A percentile compares a stretch with the other conserved stretches of the same genome.
phyloP scores from a whole-genome alignment of 805 yeast species.

The Henningerozyma blattae region DNA sequence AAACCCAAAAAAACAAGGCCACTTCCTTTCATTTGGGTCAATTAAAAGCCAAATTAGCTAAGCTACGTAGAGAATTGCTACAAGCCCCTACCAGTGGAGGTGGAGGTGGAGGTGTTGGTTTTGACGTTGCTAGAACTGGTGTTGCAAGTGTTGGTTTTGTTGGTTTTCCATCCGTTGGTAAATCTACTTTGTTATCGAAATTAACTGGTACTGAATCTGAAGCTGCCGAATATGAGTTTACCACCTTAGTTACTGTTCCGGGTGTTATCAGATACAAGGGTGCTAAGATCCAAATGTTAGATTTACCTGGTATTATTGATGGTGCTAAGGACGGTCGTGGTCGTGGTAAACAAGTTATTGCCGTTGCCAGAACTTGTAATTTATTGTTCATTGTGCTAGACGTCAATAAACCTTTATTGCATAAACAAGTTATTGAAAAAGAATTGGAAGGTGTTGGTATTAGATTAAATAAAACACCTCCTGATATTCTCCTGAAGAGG shows the following conservation, averaged over 20 bases:
- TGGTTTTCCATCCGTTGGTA: slow-evolving; percentile 92
- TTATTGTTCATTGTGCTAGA: slow-evolving; percentile 86
- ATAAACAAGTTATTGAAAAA: slow-evolving; percentile 84
- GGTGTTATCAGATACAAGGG: slow-evolving; percentile 94
- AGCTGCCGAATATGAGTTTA: slow-evolving; percentile 96
- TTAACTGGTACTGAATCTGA: slow-evolving; percentile 94
- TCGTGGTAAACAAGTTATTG: slow-evolving; percentile 93
- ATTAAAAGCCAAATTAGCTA: slow-evolving; percentile 91
- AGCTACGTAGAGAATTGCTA: slow-evolving; percentile 82
- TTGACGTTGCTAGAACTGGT: slow-evolving; percentile 98
- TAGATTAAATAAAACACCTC: slow-evolving; percentile 82
- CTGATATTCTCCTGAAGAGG: slow-evolving; percentile 82
- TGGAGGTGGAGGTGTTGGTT: slow-evolving; percentile 88
- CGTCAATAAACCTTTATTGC: slow-evolving; percentile 91
- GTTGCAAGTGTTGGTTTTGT: slow-evolving; percentile 96
- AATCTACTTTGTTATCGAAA: slow-evolving; percentile 73
- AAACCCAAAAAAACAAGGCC: slow-evolving; percentile 96
- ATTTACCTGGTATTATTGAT: slow-evolving; percentile 81
- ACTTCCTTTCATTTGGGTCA: slow-evolving; percentile 97
- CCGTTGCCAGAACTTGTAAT: slow-evolving; percentile 97
- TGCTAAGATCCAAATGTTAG: slow-evolving; percentile 93
- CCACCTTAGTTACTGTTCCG: slow-evolving; percentile 94
- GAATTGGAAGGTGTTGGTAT: slow-evolving; percentile 98
- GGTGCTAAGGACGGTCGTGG: slow-evolving; percentile 90
- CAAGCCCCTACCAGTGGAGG: slow-evolving; percentile 64